Conservation (phyloP, 2,329 filamentous ascomycete species). For the Colletotrichum sp. region DNA sequence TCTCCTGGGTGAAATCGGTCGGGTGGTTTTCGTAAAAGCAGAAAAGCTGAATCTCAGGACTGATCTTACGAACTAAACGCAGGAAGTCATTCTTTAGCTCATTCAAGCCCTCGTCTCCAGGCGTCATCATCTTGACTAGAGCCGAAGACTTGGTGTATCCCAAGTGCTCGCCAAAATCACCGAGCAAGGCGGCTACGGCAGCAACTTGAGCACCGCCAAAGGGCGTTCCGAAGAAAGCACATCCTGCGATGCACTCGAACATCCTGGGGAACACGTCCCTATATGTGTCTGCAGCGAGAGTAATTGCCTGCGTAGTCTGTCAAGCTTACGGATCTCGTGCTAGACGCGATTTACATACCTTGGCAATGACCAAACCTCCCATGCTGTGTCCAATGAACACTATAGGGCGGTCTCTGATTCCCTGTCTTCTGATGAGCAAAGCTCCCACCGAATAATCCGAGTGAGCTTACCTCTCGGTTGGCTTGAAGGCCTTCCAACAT, state of each 20-base stretch:
- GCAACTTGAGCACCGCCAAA: slow-evolving; percentile 43
- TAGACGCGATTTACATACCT: slow-evolving; percentile 31
- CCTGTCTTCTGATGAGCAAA: not conserved
- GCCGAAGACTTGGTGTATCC: slow-evolving; percentile 37
- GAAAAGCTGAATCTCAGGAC: slow-evolving; percentile 38
- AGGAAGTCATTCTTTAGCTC: slow-evolving; percentile 45
- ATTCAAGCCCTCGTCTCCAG: slow-evolving; percentile 39
- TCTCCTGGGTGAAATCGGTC: slow-evolving; percentile 34
- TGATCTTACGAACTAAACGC: slow-evolving; percentile 36
- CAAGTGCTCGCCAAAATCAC: slow-evolving; percentile 35
- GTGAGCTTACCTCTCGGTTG: slow-evolving; percentile 36
- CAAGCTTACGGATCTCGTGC: not conserved
- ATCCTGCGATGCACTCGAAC: slow-evolving; percentile 44
- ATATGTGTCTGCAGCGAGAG: slow-evolving; percentile 35
- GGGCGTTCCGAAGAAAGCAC: slow-evolving; percentile 46
- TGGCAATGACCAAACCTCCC: slow-evolving; percentile 48
- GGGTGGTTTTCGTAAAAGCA: slow-evolving; percentile 46
- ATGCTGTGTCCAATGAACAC: slow-evolving; percentile 49
- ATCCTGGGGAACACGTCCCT: slow-evolving; percentile 40
- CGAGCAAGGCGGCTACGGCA: slow-evolving; percentile 40
- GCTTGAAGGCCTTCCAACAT: slow-evolving; percentile 38
- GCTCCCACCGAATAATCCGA: fast-evolving
- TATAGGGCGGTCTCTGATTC: slow-evolving; percentile 35
- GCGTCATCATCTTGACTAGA: slow-evolving; percentile 44
- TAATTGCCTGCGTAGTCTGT: not conserved